A percentile compares a stretch with the other conserved stretches of the same genome.
phyloP scores from a whole-genome alignment of 176 grass and related monocot genomes.

The Pontederia crassipes region DNA sequence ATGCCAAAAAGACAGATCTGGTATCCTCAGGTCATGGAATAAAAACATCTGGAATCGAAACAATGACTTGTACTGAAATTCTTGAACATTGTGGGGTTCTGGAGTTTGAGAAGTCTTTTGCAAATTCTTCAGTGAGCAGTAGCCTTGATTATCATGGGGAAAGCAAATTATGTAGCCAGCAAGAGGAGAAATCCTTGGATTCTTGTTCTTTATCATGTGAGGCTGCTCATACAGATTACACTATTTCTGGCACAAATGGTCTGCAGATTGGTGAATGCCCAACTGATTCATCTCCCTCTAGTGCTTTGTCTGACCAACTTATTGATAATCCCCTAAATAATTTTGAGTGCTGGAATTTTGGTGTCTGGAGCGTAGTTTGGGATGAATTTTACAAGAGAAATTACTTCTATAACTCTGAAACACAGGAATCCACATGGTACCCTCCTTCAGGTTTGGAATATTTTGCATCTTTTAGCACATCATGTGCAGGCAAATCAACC shows the following conservation, averaged over 20 bases:
- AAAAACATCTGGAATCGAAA: too few relatives aligned
- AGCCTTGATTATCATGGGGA: too few relatives aligned
- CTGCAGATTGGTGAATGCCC: conserved; percentile 7
- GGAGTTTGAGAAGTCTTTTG: neutral
- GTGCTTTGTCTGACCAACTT: conserved; percentile 13
- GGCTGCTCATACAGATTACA: conserved; percentile 7
- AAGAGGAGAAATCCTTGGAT: too few relatives aligned
- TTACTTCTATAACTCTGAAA: conserved; percentile 69
- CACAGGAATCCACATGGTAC: conserved; percentile 75
- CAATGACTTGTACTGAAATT: too few relatives aligned
- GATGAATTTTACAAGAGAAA: conserved; percentile 65
- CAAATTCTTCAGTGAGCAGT: neutral
- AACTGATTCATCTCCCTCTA: conserved; percentile 23
- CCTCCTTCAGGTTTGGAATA: conserved; percentile 69
- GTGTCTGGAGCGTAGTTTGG: conserved; percentile 69
- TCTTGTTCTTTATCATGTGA: conserved; percentile 9
- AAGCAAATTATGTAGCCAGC: too few relatives aligned
- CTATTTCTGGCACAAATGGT: neutral
- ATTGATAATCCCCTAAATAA: conserved; percentile 21
- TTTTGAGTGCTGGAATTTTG: conserved; percentile 38
- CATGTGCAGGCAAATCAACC: conserved; percentile 13
- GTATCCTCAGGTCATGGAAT: too few relatives aligned
- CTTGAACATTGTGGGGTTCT: too few relatives aligned
- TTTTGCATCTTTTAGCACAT: conserved; percentile 28
- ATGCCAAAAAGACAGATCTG: too few relatives aligned